Evolutionary conservation across 106 monocot species (phyloP), one percentile per base, ranked within the genome.

Genomic region (Dendrobium nobile): DNA sequence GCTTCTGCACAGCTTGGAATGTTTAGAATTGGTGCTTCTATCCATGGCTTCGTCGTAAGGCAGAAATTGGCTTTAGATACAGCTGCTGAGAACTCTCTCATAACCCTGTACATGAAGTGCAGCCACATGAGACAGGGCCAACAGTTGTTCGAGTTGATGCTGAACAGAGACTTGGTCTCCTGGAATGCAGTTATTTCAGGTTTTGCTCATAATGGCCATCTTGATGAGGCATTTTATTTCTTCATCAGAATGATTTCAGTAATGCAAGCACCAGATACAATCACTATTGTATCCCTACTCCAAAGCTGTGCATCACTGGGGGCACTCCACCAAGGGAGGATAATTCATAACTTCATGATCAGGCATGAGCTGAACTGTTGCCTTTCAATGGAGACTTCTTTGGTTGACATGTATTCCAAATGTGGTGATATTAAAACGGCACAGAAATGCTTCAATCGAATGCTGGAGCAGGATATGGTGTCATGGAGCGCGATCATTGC

Each of bases 171-270:
- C 78, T 77, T 91, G 47, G 89, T 91, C 5, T 89, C 94, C 13
- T 94, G 94, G 94, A 94, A 94, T 73, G 85, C 91, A 11, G 37
- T 88, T 31, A 31, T 94, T 11, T 89, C 88, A 5, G 89, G 85
- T 16, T 88, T 79, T 82, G 78, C 85, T 77, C 89, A 86, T 80
- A 88, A 85, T 54, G 86, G 86, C 0, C 61, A 85, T 40, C 40
- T 94, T 42, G 51, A 80, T 22, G 78, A 78, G 54, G 84, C 89
- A 11, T 87, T 89, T 59, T 11, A 17, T 11, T 47, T 89, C 6
- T 89, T 89, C 76, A 75, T 18, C 33, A 58, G 80, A 74, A 91
- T 94, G 91, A 79, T 47, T 28, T 41, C 54, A 51, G 75, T 11
- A 2, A 42, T 44, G 0, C 79, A 85, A 27, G 78, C 31, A 27